Evolutionary conservation across 441 rosid species (phyloP).

Genomic region (Macaranga tanarius): DNA sequence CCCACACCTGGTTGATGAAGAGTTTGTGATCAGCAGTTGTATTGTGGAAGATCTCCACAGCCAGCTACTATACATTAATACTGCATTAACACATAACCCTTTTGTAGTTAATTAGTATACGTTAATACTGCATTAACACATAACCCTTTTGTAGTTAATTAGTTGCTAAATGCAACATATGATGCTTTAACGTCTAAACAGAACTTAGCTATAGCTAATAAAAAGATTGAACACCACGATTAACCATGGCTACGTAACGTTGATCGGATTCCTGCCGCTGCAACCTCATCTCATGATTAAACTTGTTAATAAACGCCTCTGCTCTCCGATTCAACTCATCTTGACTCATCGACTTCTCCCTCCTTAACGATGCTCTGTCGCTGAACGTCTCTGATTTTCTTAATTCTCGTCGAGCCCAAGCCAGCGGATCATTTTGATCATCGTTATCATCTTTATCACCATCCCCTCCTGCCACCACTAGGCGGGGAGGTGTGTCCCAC

Average conservation of each 20-base stretch:
- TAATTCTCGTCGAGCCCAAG: conserved; percentile 30
- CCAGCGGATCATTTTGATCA: conserved; percentile 27
- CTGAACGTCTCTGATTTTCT: conserved; percentile 39
- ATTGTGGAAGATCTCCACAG: too few relatives aligned
- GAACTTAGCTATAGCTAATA: background rate
- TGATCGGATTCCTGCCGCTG: conserved; percentile 60
- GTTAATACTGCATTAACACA: too few relatives aligned
- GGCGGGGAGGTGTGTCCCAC: conserved; percentile 34
- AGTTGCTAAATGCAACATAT: background rate
- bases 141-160: background rate
- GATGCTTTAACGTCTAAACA: background rate
- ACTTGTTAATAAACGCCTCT: conserved; percentile 65
- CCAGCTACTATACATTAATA: too few relatives aligned
- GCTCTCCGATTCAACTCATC: conserved; percentile 75
- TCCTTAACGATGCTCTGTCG: conserved; percentile 35
- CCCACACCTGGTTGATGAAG: too few relatives aligned
- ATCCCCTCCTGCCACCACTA: background rate
- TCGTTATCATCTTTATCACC: conserved; percentile 23
- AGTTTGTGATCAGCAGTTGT: too few relatives aligned
- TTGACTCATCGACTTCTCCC: conserved; percentile 64
- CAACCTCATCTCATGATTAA: conserved; percentile 65
- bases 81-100: too few relatives aligned
- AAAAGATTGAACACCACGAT: conserved; percentile 19
- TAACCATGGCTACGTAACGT: conserved; percentile 42
- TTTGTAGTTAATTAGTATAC: background rate